A percentile compares a stretch with the other conserved stretches of the same genome.
These are phyloP conservation scores for Arthrobotrys iridis DNA, from an alignment of 2,329 filamentous ascomycete genomes.

Conservation along the genomic window DNA sequence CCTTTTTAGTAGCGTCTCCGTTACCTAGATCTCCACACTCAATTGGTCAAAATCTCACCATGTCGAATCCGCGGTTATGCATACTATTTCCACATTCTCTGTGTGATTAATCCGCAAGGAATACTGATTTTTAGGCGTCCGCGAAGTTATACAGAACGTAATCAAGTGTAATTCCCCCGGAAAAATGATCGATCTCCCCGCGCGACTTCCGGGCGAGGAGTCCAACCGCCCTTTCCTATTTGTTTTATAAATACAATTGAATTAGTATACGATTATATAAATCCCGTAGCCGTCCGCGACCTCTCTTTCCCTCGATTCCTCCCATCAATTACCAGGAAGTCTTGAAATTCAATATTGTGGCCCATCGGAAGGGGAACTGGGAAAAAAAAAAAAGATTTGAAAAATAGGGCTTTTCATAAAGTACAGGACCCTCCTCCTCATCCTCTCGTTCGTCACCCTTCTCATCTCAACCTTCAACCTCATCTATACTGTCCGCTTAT, in stretches of 20 bases:
- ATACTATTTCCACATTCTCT: conserved; percentile 4
- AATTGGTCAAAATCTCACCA: conserved; percentile 8
- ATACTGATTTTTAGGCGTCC: background rate
- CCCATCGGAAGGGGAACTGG: too few relatives aligned
- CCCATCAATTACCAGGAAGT: background rate
- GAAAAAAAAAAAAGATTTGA: background rate
- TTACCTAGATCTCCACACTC: background rate
- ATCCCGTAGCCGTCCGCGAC: background rate
- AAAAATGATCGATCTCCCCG: conserved; percentile 16
- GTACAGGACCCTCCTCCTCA: background rate
- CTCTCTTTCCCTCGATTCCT: background rate
- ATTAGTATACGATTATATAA: background rate
- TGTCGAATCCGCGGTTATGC: background rate
- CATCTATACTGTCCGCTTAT: background rate
- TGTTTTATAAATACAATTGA: too few relatives aligned
- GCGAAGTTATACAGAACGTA: background rate
- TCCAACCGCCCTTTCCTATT: background rate
- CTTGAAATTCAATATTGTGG: too few relatives aligned
- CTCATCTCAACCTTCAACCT: background rate
- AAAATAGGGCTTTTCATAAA: background rate
- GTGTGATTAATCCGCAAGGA: too few relatives aligned
- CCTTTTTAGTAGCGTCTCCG: background rate
- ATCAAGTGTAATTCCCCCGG: conserved; percentile 9
- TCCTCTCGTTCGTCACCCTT: conserved; percentile 14
- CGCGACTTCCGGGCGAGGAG: conserved; percentile 4